Base-by-base conservation (phyloP, 2,329 filamentous ascomycete genomes). In the Nemania bipapillata region DNA sequence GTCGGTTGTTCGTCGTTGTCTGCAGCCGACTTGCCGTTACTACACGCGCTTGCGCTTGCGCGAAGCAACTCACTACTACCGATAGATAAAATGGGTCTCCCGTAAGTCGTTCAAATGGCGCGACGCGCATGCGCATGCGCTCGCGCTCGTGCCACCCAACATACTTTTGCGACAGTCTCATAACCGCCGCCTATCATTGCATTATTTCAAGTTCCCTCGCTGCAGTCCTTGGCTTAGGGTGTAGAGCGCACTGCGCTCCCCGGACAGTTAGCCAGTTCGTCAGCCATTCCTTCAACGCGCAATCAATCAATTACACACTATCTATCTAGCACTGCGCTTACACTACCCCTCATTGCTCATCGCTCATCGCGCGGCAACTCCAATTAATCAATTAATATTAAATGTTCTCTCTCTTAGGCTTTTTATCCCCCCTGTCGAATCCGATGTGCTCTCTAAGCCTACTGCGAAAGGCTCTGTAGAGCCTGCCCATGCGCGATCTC, bases 341-440 rank as follows among this genome's bases (percentile, higher is more conserved):
- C 54, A 32, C 47, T 28, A 20, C n/a, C 50, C 17, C 30, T 42
- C 28, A 7, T 54, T 57, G 54, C 50, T 4, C 30, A 9, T 9
- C 30, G 30, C 30, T 4, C 4, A 32, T 9, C 30, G n/a, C n/a
- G 55, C 53, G 54, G 20, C 58, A 45, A 58, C 35, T 15, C 26
- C n/a, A n/a, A n/a, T n/a, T n/a, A n/a, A n/a, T n/a, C 66, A 50
- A 56, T 68, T 75, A 65, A 76, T 56, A 35, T 54, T 15, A 53
- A 15, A 11, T 54, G 56, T 53, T 58, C 22, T 40, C 30, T 17
- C 42, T 55, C 57, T 26, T 69, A 86, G 84, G 70, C 77, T 85
- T 35, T 86, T 84, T 70, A 74, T 84, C 61, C 81, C 83, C 42
- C 83, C 82, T 37, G 80, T 83, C 70, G 81, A 84, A 72, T 83